Evolutionary conservation across 2,329 filamentous ascomycete species (phyloP).

Genomic region (Geosmithia flava): DNA sequence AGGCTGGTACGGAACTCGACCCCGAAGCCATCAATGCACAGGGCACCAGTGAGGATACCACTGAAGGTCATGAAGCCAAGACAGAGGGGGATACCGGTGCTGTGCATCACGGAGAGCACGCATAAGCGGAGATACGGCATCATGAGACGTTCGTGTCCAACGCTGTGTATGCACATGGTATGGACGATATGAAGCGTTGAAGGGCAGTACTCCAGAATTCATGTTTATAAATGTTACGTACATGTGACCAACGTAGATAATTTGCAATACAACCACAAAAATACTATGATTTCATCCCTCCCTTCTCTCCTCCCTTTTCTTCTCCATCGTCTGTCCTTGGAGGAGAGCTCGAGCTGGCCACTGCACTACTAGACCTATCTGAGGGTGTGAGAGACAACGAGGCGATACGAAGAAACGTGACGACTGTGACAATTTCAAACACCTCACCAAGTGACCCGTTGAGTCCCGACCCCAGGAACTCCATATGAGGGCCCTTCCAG

Average conservation of each 20-base stretch:
- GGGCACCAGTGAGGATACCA: background rate
- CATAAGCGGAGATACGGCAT: background rate
- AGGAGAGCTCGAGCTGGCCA: no score
- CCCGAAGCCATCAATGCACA: background rate
- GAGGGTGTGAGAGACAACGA: no score
- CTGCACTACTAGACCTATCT: no score
- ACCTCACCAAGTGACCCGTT: conserved; percentile 5
- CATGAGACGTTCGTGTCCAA: background rate
- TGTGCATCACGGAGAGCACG: background rate
- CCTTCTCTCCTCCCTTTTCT: no score
- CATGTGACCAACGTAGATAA: background rate
- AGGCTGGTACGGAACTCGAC: conserved; percentile 27
- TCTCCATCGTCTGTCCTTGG: no score
- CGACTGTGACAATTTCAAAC: conserved; percentile 2
- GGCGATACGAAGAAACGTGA: conserved; percentile 1
- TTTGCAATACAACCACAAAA: background rate
- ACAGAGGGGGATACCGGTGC: background rate
- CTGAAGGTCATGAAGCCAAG: background rate
- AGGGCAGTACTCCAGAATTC: no score
- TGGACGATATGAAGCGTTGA: background rate
- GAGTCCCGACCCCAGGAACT: conserved; percentile 6
- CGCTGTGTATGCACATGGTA: background rate
- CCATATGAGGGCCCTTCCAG: conserved; percentile 4
- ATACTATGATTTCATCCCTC: no score
- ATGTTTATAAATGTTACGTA: background rate